Evolutionary conservation across 257 asterid species (phyloP), one percentile per base, ranked within the genome.

Genomic region (Echium plantagineum): DNA sequence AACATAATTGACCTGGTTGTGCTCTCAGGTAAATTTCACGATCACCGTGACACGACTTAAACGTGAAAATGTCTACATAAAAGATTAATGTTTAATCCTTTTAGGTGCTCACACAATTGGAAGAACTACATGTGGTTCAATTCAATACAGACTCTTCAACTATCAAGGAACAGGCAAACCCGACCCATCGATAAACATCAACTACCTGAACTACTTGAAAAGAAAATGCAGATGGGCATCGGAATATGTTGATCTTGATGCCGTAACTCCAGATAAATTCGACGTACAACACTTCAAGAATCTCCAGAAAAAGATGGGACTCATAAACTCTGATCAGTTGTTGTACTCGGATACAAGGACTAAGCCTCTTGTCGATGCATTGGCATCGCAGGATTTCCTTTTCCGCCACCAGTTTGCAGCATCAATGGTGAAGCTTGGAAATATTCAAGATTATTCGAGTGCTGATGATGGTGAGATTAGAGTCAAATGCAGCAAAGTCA

Each of bases 161-260:
- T 76, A 64, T 68, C 66, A 57, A 21, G 81, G 87, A 46, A 79
- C 78, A 0, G 52, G 63, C 21, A 74, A 72, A 47, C 69, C 83
- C 21, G 94, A 78, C 62, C 80, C 88, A 15, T 28, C 81, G n/a
- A 74, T 86, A 5, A 22, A 78, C 60, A 82, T 75, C 0, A 74
- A 62, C 10, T 89, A 84, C 42, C 67, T 83, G 3, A 86, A 81
- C 64, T 87, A 68, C 77, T 64, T 90, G 77, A 63, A 73, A 30
- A 78, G 94, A 55, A 85, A 90, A 60, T 90, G 97, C 80, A 68
- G 97, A 52, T 90, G 97, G 97, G 95, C 94, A 9, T 85, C 94
- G 22, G 96, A 87, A 55, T 72, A 60, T 9, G 94, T 83, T 38
- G 75, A 81, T 52, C 83, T 87, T 0, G 96, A 90, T 24, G 89